These are phyloP conservation scores for Epichloe festucae DNA, from an alignment of 2,329 filamentous ascomycete genomes.

Conservation along the genomic window DNA sequence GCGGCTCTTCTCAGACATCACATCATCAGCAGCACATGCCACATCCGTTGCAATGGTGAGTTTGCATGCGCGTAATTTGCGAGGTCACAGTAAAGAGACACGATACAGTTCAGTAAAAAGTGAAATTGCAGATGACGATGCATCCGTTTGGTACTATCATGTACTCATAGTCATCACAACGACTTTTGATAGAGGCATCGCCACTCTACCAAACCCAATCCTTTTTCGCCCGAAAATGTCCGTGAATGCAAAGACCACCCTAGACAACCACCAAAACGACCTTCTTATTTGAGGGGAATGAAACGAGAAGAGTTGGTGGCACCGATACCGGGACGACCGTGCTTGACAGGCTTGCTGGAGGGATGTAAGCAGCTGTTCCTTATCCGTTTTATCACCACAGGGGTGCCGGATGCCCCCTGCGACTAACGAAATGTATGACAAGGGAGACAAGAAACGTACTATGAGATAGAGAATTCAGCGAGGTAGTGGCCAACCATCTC, in stretches of 20 bases:
- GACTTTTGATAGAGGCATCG: conserved; percentile 31
- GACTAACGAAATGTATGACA: too few species aligned
- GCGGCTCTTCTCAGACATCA: too few species aligned
- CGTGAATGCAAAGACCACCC: conserved; percentile 45
- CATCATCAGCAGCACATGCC: too few species aligned
- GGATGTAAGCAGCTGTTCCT: conserved; percentile 32
- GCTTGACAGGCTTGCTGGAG: conserved; percentile 95
- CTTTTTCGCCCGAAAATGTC: conserved; percentile 43
- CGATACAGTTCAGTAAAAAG: not conserved
- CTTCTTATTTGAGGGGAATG: conserved; percentile 99
- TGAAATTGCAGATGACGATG: conserved; percentile 17
- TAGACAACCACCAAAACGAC: conserved; percentile 25
- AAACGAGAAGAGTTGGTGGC: conserved; percentile 99
- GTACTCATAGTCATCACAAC: conserved; percentile 30
- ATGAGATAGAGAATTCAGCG: conserved; percentile 98
- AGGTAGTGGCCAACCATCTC: conserved; percentile 99
- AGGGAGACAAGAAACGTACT: conserved; percentile 49
- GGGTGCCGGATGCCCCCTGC: too few species aligned
- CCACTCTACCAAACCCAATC: conserved; percentile 40
- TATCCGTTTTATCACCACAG: not conserved
- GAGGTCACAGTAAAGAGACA: not conserved
- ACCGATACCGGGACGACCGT: conserved; percentile 99
- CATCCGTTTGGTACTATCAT: conserved; percentile 31
- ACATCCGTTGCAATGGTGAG: not conserved
- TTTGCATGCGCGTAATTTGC: not conserved